Conservation (phyloP, 176 grass and related monocot genomes). For the Ensete glaucum region DNA sequence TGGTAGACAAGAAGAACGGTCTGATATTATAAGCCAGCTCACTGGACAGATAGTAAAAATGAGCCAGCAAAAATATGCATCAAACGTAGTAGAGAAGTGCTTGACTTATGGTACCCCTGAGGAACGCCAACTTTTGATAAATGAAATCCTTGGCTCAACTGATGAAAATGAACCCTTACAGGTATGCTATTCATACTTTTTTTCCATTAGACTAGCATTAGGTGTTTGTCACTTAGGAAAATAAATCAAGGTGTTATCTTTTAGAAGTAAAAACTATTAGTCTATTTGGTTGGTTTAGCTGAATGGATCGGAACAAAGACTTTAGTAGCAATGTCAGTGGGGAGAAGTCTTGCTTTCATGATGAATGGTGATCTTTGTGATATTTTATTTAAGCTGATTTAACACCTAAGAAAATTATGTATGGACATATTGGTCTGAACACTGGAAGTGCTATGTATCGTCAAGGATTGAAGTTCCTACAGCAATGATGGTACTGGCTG, state of each 20-base stretch:
- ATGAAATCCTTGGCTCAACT: conserved; percentile 50
- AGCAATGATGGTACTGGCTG: no score
- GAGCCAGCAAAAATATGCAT: conserved; percentile 83
- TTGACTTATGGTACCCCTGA: conserved; percentile 38
- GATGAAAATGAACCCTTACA: conserved; percentile 24
- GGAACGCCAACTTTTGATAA: conserved; percentile 59
- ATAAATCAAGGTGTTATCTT: no score
- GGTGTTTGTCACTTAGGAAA: conserved; percentile 3
- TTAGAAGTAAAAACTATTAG: no score
- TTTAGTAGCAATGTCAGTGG: no score
- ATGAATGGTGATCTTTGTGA: no score
- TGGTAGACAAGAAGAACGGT: conserved; percentile 50
- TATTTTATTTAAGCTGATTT: no score
- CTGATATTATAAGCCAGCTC: conserved; percentile 51
- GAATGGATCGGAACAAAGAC: no score
- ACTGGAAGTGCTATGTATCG: no score
- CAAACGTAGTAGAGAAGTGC: conserved; percentile 78
- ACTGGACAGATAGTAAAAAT: conserved; percentile 52
- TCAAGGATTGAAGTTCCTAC: no score
- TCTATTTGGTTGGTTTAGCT: no score
- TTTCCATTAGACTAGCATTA: background rate
- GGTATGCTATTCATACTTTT: background rate
- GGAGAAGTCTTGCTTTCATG: background rate
- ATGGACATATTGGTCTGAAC: no score
- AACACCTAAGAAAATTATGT: no score